Evolutionary conservation across 176 grass and related monocot genomes (phyloP), one percentile per base, ranked within the genome.

Genomic region (Carex scoparia): DNA sequence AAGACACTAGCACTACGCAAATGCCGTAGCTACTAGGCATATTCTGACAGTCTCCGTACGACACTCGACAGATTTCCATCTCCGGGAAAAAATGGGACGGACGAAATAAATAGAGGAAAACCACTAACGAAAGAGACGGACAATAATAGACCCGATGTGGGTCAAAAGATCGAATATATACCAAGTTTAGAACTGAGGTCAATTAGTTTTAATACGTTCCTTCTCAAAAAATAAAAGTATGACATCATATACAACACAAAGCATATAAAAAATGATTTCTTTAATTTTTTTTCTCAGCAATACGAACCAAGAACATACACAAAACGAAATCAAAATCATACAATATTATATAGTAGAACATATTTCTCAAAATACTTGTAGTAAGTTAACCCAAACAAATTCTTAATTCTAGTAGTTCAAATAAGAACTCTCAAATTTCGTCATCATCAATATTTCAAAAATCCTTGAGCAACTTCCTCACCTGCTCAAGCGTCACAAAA

Each of bases 401-500:
- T 40, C 46, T 10, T 27, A 49, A 19, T 57, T 10, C 7, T 37
- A 2, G 58, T 58, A 40, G 15, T 81, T 46, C 33, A 49, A 67
- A 69, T 23, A n/a, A 54, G 27, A 83, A 31, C 40, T 23, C 14
- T 1, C 38, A 61, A 61, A 79, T 86, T 42, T 86, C 71, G 57
- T 85, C 84, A 79, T 86, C 84, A 86, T 86, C 84, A 65, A 40
- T 0, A 40, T 40, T 40, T 40, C 38, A 40, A 40, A 90, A 85
- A 44, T 90, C 89, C 82, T 87, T 90, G 65, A 90, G 81, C 65
- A 90, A 55, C 49, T 90, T 90, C 75, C 89, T 83, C 35, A 90
- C 89, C 85, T 90, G 89, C 85, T 90, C 89, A 79, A 90, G 89
- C 10, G 89, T 90, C 33, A 90, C 89, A 70, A 90, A 90, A 33